Evolutionary conservation across 228 moss, liverwort and hornwort species (phyloP).

Genomic region (Sphagnum magellanicum): DNA sequence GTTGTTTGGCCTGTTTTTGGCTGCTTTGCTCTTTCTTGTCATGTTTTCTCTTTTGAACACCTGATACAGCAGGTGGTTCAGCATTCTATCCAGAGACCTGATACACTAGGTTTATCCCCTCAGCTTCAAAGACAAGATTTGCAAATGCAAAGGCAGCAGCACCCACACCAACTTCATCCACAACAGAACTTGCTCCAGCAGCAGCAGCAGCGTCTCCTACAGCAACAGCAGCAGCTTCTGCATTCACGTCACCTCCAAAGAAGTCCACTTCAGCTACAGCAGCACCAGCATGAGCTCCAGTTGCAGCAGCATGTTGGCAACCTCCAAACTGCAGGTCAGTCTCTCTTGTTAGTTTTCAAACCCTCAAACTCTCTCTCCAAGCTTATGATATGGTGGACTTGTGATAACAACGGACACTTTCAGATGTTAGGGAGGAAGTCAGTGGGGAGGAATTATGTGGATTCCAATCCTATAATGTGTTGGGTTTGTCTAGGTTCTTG

Average conservation of each 20-base stretch:
- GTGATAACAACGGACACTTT: no score
- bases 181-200: constrained; percentile 71
- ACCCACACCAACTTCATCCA: constrained; percentile 46
- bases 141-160: constrained; percentile 63
- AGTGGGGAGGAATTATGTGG: no score
- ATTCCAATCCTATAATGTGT: no score
- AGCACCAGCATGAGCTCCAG: constrained; percentile 66
- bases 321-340: constrained; percentile 63
- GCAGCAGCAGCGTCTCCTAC: constrained; percentile 62
- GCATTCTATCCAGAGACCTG: constrained; percentile 49
- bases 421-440: no score
- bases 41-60: no score
- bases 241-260: constrained; percentile 66
- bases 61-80: constrained; percentile 33
- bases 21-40: no score
- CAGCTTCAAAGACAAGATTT: constrained; percentile 83
- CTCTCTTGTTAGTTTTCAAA: background rate
- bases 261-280: constrained; percentile 64
- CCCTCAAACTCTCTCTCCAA: no score
- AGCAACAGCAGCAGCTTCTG: constrained; percentile 69
- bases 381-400: no score
- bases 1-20: no score
- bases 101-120: constrained; percentile 52
- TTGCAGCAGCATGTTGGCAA: constrained; percentile 63
- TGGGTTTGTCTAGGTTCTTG: no score